These are phyloP conservation scores for Eragrostis tef DNA, from an alignment of 202 grass and related monocot species.

Conservation along the genomic window DNA sequence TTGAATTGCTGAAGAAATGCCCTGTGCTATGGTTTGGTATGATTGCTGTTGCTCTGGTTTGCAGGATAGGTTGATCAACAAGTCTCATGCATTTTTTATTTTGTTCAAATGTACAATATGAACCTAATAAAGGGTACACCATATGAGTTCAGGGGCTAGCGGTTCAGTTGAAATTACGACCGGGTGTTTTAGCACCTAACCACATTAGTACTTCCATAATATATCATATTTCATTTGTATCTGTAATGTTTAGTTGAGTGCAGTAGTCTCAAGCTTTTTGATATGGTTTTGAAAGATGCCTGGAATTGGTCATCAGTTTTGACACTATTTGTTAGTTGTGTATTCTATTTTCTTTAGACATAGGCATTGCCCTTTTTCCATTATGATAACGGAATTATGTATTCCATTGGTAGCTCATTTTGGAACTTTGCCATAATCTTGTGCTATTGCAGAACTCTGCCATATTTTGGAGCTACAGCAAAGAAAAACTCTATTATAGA, in stretches of 20 bases:
- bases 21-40: background rate
- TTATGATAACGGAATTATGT: too few species aligned
- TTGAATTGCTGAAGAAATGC: background rate
- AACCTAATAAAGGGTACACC: background rate
- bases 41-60: constrained; percentile 1
- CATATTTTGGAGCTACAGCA: background rate
- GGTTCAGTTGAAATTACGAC: background rate
- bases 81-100: constrained; percentile 6
- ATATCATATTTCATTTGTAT: background rate
- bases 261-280: background rate
- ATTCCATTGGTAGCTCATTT: constrained; percentile 16
- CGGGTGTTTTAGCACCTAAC: constrained; percentile 23
- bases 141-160: constrained; percentile 8
- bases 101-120: background rate
- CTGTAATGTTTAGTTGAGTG: background rate
- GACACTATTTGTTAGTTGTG: background rate
- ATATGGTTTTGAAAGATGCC: background rate
- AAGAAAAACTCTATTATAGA: constrained; percentile 18
- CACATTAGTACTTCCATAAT: background rate
- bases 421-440: too few species aligned
- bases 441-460: too few species aligned
- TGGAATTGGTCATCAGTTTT: background rate
- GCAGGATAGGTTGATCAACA: constrained; percentile 16
- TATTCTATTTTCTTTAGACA: too few species aligned
- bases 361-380: too few species aligned